phyloP scores from a whole-genome alignment of 768 basidiomycete genomes.

The Mrakia gelida region DNA sequence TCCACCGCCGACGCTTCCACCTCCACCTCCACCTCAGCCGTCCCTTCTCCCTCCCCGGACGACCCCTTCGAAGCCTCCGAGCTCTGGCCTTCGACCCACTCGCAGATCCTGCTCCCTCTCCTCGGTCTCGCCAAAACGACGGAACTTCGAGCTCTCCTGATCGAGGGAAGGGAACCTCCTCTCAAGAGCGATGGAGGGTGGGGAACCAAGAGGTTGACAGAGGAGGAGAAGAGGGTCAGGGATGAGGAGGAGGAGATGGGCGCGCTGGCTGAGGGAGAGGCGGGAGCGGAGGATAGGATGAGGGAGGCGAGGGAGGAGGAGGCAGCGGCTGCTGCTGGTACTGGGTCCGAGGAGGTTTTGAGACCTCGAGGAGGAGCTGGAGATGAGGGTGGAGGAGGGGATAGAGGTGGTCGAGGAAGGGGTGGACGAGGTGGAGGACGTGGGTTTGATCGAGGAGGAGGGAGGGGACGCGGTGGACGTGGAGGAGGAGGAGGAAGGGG shows the following conservation, averaged over 20 bases:
- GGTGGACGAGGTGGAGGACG: constrained; percentile 30
- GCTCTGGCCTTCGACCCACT: constrained; percentile 21
- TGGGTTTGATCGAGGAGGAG: constrained; percentile 46
- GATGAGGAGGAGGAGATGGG: constrained; percentile 34
- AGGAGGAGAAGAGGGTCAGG: constrained; percentile 36
- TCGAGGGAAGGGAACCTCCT: constrained; percentile 63
- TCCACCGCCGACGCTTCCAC: background rate
- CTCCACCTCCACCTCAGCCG: background rate
- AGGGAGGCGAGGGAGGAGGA: constrained; percentile 25
- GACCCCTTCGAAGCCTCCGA: constrained; percentile 16
- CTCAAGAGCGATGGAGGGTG: constrained; percentile 67
- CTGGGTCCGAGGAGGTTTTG: background rate
- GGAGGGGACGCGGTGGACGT: constrained; percentile 45
- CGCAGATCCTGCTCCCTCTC: constrained; percentile 25
- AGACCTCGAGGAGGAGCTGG: constrained; percentile 7
- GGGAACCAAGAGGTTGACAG: constrained; percentile 51
- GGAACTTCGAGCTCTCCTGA: constrained; percentile 65
- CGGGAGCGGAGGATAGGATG: constrained; percentile 9
- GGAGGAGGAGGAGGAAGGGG: constrained; percentile 37
- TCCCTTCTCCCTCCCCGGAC: background rate
- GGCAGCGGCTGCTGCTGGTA: background rate
- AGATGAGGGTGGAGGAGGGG: constrained; percentile 44
- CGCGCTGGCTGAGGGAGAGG: background rate
- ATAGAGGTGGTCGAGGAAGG: constrained; percentile 48
- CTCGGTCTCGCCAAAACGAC: constrained; percentile 49